These are phyloP conservation scores for Backusella sp. DNA, from an alignment of 192 early-diverging fungal genomes.

Conservation along the genomic window DNA sequence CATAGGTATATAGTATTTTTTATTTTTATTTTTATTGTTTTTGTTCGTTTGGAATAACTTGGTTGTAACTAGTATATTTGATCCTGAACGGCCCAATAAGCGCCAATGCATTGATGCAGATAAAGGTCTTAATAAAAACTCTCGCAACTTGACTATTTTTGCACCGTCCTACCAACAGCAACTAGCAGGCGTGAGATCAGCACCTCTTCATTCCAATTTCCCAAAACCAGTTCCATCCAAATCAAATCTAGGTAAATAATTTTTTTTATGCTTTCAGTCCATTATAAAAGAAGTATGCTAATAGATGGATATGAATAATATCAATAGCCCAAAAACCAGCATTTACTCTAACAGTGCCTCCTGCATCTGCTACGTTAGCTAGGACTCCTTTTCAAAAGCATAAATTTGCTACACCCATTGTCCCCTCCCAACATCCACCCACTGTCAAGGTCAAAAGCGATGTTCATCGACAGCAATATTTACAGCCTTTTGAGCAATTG, in stretches of 20 bases:
- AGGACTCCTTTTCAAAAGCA: not conserved
- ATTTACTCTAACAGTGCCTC: not conserved
- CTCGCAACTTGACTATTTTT: slow-evolving; percentile 15
- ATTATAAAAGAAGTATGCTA: not conserved
- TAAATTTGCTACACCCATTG: slow-evolving; percentile 1
- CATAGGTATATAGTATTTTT: not conserved
- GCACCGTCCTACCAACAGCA: slow-evolving; percentile 9
- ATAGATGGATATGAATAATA: not conserved
- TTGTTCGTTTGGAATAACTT: not conserved
- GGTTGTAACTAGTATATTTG: slow-evolving; percentile 5
- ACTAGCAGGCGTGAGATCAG: not conserved
- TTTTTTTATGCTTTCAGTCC: not conserved
- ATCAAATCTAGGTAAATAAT: not conserved
- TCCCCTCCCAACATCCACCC: not conserved
- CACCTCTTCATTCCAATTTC: slow-evolving; percentile 13
- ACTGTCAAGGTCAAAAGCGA: not conserved
- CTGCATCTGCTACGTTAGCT: slow-evolving; percentile 10
- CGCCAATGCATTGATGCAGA: slow-evolving; percentile 4
- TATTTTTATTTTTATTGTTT: not conserved
- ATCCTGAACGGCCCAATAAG: slow-evolving; percentile 13
- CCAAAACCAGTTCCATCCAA: not conserved
- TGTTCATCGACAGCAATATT: slow-evolving; percentile 46
- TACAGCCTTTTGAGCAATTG: slow-evolving; percentile 51
- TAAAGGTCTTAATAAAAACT: slow-evolving; percentile 26
- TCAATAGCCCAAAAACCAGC: not conserved